Percentiles rank a stretch among this genome's conserved stretches.
These are phyloP conservation scores for Mycena venus DNA, from an alignment of 768 basidiomycete species.

Conservation along the genomic window DNA sequence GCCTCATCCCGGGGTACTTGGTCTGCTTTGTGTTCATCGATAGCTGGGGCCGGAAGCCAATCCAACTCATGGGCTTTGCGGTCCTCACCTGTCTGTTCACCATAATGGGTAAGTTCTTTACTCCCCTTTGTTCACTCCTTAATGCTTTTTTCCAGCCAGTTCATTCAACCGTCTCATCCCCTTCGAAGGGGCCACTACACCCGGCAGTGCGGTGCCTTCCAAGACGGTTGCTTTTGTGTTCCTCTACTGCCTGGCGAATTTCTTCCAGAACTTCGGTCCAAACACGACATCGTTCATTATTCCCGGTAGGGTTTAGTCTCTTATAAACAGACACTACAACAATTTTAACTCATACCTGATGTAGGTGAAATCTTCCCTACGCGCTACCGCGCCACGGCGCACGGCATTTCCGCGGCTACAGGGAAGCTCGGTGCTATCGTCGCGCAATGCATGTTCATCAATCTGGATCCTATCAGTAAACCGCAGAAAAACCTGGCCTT, in stretches of 20 bases:
- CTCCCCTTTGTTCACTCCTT: background rate
- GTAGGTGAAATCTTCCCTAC: constrained; percentile 87
- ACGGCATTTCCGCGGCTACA: constrained; percentile 86
- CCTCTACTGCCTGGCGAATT: constrained; percentile 86
- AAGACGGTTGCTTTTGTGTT: constrained; percentile 76
- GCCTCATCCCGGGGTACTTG: constrained; percentile 88
- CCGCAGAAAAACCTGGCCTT: background rate
- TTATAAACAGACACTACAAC: no score
- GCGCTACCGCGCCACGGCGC: constrained; percentile 87
- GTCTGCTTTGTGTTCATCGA: constrained; percentile 75
- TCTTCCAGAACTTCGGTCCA: constrained; percentile 92
- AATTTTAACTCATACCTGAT: no score
- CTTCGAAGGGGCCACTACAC: constrained; percentile 68
- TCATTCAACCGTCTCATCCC: constrained; percentile 44
- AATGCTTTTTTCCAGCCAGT: no score
- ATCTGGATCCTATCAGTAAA: no score
- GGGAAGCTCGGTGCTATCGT: constrained; percentile 90
- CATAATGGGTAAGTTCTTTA: constrained; percentile 68
- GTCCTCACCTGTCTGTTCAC: constrained; percentile 75
- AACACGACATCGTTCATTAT: constrained; percentile 86
- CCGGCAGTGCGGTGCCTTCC: constrained; percentile 51
- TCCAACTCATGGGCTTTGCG: constrained; percentile 84
- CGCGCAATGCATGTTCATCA: constrained; percentile 78
- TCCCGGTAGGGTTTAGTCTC: constrained; percentile 47
- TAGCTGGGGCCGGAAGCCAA: constrained; percentile 82